phyloP scores from a whole-genome alignment of 2,329 filamentous ascomycete genomes.

The Pleomassaria siparia region DNA sequence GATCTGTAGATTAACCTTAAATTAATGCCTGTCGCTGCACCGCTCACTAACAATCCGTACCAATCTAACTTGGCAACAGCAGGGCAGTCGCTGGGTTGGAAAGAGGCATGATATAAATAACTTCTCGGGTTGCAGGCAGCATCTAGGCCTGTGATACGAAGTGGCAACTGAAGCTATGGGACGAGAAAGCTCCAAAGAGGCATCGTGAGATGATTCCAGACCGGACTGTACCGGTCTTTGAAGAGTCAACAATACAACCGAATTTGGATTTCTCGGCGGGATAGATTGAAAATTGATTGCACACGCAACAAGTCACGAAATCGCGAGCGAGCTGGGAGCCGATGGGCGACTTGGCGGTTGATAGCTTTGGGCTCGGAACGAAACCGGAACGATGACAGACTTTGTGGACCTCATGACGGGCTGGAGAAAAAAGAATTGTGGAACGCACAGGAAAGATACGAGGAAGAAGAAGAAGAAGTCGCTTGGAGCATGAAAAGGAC shows the following conservation, averaged over 20 bases:
- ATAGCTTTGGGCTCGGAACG: conserved; percentile 2
- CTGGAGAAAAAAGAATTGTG: not conserved
- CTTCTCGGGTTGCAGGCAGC: conserved; percentile 16
- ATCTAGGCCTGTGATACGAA: conserved; percentile 9
- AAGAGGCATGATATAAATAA: conserved; percentile 33
- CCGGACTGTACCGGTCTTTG: conserved; percentile 21
- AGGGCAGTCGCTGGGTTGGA: conserved; percentile 27
- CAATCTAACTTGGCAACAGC: conserved; percentile 31
- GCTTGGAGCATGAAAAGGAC: conserved; percentile 10
- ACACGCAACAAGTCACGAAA: conserved; percentile 24
- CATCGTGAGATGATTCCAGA: conserved; percentile 27
- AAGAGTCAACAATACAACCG: conserved; percentile 22
- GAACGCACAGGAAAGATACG: conserved; percentile 12
- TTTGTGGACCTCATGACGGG: not conserved
- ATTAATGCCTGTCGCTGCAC: conserved; percentile 43
- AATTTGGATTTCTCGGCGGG: conserved; percentile 15
- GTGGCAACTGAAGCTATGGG: conserved; percentile 14
- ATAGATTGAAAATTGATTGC: conserved; percentile 41
- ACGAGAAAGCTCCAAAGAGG: conserved; percentile 9
- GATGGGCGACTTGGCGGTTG: conserved; percentile 16
- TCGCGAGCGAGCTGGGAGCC: conserved; percentile 15
- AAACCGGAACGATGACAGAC: conserved; percentile 1
- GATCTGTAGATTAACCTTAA: conserved; percentile 43
- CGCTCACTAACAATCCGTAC: conserved; percentile 20
- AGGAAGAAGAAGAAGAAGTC: conserved; percentile 5